phyloP scores from a whole-genome alignment of 257 asterid genomes.

The Nicotiana attenuata region DNA sequence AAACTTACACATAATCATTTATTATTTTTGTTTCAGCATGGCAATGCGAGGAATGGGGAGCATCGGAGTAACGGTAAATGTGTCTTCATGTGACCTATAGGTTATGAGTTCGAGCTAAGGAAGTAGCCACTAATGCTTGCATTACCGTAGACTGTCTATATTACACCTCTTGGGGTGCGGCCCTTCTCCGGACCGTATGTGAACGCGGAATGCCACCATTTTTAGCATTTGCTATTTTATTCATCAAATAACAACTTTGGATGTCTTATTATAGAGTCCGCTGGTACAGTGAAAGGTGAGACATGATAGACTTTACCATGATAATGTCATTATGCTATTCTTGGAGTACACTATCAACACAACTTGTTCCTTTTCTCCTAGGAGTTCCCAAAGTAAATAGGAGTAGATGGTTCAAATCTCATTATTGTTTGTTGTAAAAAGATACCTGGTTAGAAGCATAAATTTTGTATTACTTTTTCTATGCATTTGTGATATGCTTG shows the following conservation, averaged over 20 bases:
- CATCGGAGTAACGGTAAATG: too few species aligned
- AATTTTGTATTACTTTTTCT: neutral
- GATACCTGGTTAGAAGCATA: constrained; percentile 8
- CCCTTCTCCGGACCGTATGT: too few species aligned
- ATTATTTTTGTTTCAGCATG: too few species aligned
- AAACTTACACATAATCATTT: too few species aligned
- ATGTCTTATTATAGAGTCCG: neutral
- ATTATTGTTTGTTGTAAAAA: neutral
- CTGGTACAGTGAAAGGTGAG: neutral
- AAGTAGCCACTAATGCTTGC: too few species aligned
- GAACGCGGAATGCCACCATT: too few species aligned
- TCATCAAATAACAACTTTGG: neutral
- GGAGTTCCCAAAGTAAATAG: neutral
- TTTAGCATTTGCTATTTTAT: too few species aligned
- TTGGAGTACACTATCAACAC: neutral
- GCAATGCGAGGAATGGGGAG: too few species aligned
- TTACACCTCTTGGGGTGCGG: too few species aligned
- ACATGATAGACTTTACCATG: neutral
- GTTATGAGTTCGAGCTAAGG: too few species aligned
- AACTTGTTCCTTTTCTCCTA: neutral
- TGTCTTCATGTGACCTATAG: too few species aligned
- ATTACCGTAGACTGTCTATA: too few species aligned
- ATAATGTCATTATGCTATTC: constrained; percentile 2
- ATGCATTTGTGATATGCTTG: neutral
- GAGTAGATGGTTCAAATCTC: neutral